These are phyloP conservation scores for Leccinum boreale DNA, from an alignment of 768 basidiomycete genomes.

Conservation along the genomic window DNA sequence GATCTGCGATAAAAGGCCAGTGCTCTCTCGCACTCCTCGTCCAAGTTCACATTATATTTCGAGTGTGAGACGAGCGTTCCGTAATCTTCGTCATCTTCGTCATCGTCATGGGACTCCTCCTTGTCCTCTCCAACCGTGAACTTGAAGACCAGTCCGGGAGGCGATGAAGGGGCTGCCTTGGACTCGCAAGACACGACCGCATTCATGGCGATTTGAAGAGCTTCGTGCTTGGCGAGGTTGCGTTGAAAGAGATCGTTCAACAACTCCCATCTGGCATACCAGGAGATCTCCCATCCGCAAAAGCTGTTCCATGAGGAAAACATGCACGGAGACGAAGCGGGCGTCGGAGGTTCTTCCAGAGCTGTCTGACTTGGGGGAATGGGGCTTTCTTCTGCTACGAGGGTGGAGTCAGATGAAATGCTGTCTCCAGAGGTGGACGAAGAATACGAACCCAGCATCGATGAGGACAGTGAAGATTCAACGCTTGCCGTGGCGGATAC, in stretches of 20 bases:
- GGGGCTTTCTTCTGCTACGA: slow-evolving; percentile 45
- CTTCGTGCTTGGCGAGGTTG: slow-evolving; percentile 20
- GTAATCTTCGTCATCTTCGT: slow-evolving; percentile 28
- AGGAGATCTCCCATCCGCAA: slow-evolving; percentile 42
- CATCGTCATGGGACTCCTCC: slow-evolving; percentile 7
- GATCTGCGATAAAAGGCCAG: slow-evolving; percentile 23
- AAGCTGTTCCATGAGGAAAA: slow-evolving; percentile 9
- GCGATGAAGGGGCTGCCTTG: neutral
- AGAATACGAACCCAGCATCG: slow-evolving; percentile 18
- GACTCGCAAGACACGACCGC: neutral
- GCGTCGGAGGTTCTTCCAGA: neutral
- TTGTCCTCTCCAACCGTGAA: slow-evolving; percentile 23
- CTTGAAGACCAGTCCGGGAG: slow-evolving; percentile 14
- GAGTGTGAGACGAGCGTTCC: slow-evolving; percentile 19
- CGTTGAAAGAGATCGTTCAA: slow-evolving; percentile 42
- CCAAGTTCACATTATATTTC: slow-evolving; percentile 16
- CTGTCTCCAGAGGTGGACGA: slow-evolving; percentile 12
- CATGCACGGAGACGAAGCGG: slow-evolving; percentile 9
- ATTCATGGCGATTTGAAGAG: neutral
- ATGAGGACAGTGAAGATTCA: slow-evolving; percentile 16
- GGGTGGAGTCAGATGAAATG: slow-evolving; percentile 55
- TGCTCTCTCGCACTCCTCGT: slow-evolving; percentile 27
- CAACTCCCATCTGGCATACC: slow-evolving; percentile 55
- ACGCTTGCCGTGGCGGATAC: slow-evolving; percentile 11
- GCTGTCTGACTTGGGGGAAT: slow-evolving; percentile 1